Percentiles rank a stretch among this genome's conserved stretches.
Evolutionary conservation across 192 early-diverging fungal species (phyloP).

Genomic region (Chytriomyces sp.): DNA sequence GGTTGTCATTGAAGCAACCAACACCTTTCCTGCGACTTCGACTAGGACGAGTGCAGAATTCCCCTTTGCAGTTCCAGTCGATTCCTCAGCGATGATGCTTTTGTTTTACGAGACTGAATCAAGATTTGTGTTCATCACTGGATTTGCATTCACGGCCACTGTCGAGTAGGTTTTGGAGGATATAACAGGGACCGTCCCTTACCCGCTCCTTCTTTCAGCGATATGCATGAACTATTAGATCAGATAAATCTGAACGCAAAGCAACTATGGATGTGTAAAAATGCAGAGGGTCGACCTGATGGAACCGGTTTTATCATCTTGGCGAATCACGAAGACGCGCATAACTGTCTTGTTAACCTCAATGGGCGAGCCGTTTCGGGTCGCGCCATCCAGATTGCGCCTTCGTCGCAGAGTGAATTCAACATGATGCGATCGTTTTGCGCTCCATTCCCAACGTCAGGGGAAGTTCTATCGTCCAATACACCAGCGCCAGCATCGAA

Average conservation of each 20-base stretch:
- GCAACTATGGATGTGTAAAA: constrained; percentile 64
- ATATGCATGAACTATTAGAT: constrained; percentile 63
- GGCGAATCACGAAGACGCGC: constrained; percentile 65
- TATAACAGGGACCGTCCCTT: too few relatives aligned
- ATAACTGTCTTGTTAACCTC: constrained; percentile 56
- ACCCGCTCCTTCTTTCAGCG: too few relatives aligned
- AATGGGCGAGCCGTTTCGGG: constrained; percentile 65
- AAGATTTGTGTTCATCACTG: constrained; percentile 64
- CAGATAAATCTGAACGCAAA: constrained; percentile 55
- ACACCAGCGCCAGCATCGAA: constrained; percentile 35
- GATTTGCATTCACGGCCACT: constrained; percentile 63
- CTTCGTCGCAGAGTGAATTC: constrained; percentile 61
- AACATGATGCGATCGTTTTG: constrained; percentile 59
- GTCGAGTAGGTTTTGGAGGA: constrained; percentile 45
- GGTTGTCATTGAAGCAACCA: constrained; percentile 16
- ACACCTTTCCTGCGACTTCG: neutral
- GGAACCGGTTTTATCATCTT: constrained; percentile 69
- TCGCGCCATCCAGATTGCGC: constrained; percentile 63
- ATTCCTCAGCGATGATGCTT: constrained; percentile 17
- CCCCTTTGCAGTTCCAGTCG: neutral
- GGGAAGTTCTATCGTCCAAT: constrained; percentile 20
- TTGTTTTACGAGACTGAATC: constrained; percentile 68
- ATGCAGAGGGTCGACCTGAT: constrained; percentile 60
- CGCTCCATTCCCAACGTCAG: constrained; percentile 55
- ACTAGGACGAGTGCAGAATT: neutral